Evolutionary conservation across 2,329 filamentous ascomycete species (phyloP).

Genomic region (Talaromyces sp.): DNA sequence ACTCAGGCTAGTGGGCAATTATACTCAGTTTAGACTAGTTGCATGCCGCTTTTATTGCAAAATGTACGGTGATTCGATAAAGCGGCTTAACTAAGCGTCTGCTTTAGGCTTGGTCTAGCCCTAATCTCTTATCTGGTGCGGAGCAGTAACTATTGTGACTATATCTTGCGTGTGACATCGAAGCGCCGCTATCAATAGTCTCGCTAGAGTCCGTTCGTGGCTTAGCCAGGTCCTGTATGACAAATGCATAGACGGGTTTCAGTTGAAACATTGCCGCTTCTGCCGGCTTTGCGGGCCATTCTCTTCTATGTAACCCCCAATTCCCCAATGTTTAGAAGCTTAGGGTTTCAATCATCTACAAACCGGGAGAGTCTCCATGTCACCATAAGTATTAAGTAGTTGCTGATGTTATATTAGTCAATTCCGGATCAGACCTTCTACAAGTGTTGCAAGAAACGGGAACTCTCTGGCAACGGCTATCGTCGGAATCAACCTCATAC

Average conservation of each 20-base stretch:
- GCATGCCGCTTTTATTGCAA: not conserved
- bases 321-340: not conserved
- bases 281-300: not conserved
- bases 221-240: not conserved
- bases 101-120: not conserved
- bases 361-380: not conserved
- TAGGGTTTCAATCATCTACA: not conserved
- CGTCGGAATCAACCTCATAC: not conserved
- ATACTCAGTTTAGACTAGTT: not conserved
- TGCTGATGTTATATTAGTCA: not conserved
- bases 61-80: not conserved
- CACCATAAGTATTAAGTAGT: not conserved
- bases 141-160: not conserved
- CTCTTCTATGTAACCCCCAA: not conserved
- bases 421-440: not conserved
- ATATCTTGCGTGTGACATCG: not conserved
- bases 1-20: not conserved
- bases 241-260: not conserved
- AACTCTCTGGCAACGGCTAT: not conserved
- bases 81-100: not conserved
- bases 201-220: not conserved
- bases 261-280: not conserved
- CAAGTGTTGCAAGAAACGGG: not conserved
- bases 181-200: not conserved
- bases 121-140: not conserved